phyloP scores from a whole-genome alignment of 108 stramenopile genomes.

The Nitzschia sp. region DNA sequence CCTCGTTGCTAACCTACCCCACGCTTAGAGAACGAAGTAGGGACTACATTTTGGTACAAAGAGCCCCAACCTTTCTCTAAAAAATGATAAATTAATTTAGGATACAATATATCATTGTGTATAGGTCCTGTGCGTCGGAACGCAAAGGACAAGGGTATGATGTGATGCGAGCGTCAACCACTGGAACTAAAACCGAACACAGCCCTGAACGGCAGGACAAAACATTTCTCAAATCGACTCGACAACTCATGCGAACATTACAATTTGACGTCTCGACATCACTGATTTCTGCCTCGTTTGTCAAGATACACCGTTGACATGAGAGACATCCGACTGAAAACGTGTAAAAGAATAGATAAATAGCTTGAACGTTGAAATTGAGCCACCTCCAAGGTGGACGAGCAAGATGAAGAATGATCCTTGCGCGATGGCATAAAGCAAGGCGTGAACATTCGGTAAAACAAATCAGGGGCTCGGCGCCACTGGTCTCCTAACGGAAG shows the following conservation, averaged over 20 bases:
- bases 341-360: constrained; percentile 11
- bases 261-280: constrained; percentile 10
- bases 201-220: constrained; percentile 28
- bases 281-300: not conserved
- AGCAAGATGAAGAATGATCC: not conserved
- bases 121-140: not conserved
- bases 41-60: not conserved
- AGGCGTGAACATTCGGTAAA: not conserved
- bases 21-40: too few species aligned
- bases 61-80: not conserved
- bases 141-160: constrained; percentile 9
- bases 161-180: constrained; percentile 36
- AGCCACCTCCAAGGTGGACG: constrained; percentile 10
- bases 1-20: too few species aligned
- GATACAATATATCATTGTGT: not conserved
- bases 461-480: not conserved
- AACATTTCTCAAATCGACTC: constrained; percentile 4
- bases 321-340: not conserved
- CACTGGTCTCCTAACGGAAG: not conserved
- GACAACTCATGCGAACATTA: constrained; percentile 13
- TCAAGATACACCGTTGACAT: not conserved
- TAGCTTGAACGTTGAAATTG: constrained; percentile 4
- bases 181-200: constrained; percentile 18
- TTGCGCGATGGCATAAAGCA: not conserved
- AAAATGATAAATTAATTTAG: constrained; percentile 5